These are phyloP conservation scores for Phytophthora cryptogea DNA, from an alignment of 352 stramenopile species.

Conservation along the genomic window DNA sequence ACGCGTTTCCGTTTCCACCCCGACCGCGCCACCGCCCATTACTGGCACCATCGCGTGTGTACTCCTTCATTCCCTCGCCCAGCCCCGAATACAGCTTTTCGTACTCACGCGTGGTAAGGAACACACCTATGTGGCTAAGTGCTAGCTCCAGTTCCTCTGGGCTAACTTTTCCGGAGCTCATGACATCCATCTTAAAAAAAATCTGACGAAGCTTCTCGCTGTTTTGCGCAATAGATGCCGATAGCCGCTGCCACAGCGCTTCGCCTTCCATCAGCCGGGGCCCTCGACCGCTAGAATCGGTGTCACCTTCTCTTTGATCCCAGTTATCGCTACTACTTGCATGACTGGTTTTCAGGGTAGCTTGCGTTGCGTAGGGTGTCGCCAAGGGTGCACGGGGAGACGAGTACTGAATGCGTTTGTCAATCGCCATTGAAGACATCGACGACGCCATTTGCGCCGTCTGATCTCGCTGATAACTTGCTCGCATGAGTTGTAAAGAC, in stretches of 20 bases:
- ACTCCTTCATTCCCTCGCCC: slow-evolving; percentile 30
- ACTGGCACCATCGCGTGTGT: slow-evolving; percentile 22
- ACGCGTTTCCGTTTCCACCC: slow-evolving; percentile 26
- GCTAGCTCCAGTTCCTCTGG: slow-evolving; percentile 75
- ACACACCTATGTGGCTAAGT: slow-evolving; percentile 73
- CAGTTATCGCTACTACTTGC: background rate
- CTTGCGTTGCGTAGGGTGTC: slow-evolving; percentile 58
- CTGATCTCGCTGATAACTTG: slow-evolving; percentile 39
- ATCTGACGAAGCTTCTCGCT: slow-evolving; percentile 76
- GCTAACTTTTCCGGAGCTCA: slow-evolving; percentile 60
- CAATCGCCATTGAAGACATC: slow-evolving; percentile 26
- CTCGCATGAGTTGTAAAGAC: slow-evolving; percentile 63
- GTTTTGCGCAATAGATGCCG: slow-evolving; percentile 49
- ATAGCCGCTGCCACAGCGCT: slow-evolving; percentile 59
- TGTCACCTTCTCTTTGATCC: background rate
- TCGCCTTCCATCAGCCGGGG: slow-evolving; percentile 46
- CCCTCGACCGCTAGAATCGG: slow-evolving; percentile 7
- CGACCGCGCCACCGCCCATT: slow-evolving; percentile 28
- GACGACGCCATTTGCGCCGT: slow-evolving; percentile 19
- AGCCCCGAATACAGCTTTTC: slow-evolving; percentile 69
- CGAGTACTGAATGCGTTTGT: slow-evolving; percentile 26
- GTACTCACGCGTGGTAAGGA: slow-evolving; percentile 68
- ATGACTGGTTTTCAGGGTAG: slow-evolving; percentile 16
- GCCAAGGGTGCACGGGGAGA: slow-evolving; percentile 32
- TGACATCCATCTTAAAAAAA: slow-evolving; percentile 83